Evolutionary conservation across 768 basidiomycete species (phyloP), one percentile per base, ranked within the genome.

Genomic region (Tylopilus cervinicoccineus): DNA sequence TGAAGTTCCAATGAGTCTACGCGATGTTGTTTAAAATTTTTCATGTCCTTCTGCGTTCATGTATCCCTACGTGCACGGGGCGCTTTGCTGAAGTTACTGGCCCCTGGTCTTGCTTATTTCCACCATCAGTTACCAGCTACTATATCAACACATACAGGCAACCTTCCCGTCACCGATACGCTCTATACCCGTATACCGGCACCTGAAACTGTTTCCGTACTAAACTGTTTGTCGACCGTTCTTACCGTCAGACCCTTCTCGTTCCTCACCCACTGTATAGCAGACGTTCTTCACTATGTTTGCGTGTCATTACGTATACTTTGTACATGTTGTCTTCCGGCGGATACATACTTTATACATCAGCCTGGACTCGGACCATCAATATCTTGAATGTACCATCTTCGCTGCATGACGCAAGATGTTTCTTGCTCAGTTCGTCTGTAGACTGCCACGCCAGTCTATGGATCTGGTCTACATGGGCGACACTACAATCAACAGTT

Each of bases 1-100:
- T 66, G 89, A 93, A 81, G 89, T 93, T 67, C 89, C 89, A 55
- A 81, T 85, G 76, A 88, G 82, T 72, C 83, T 92, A 66, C 88
- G 90, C 65, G 89, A 93, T 76, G 78, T 90, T 76, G 77, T 92
- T 72, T 90, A 76, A 79, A 79, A 78, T 66, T 73, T 66, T 73
- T 60, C 53, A 52, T 67, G 71, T 71, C 64, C 67, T 64, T 63
- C 63, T 34, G 63, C 71, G 72, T 81, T 78, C 75, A 76, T 90
- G 88, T 91, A 91, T 91, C 88, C 80, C 76, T 90, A 90, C 56
- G 69, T 72, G 74, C 73, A 72, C 74, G 71, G 74, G 65, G 65
- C 65, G 54, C 63, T 67, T 42, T 64, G 69, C 63, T 62, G 52
- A 60, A 56, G 60, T 60, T 59, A 47, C 51, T 51, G 58, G 56